These are phyloP conservation scores for Chlorella sp. DNA, from an alignment of 139 green algal species.

Conservation along the genomic window DNA sequence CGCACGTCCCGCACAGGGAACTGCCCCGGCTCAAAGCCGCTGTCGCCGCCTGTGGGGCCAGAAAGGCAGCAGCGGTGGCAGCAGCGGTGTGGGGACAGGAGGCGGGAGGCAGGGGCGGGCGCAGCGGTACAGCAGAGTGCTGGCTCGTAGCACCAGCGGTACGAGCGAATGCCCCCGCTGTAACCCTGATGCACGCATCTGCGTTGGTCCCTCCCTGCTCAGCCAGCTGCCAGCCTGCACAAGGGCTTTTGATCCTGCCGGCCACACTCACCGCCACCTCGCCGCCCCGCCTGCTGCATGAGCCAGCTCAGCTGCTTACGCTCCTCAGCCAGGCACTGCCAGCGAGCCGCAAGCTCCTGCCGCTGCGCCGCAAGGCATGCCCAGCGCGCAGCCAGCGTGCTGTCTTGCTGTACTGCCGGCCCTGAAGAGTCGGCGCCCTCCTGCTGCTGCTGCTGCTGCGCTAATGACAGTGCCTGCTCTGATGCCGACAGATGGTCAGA, in stretches of 20 bases:
- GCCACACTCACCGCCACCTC: background rate
- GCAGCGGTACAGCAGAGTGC: too few relatives aligned
- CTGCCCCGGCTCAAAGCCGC: background rate
- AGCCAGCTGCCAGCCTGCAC: too few relatives aligned
- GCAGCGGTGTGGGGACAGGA: background rate
- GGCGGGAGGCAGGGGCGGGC: too few relatives aligned
- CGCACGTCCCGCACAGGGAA: background rate
- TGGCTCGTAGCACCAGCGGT: too few relatives aligned
- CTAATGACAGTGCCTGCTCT: background rate
- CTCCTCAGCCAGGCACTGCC: conserved; percentile 3
- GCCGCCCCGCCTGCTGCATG: background rate
- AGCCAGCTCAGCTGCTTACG: background rate
- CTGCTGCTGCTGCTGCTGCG: background rate
- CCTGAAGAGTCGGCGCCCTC: background rate
- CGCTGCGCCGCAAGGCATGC: background rate
- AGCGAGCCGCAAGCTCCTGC: background rate
- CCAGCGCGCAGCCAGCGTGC: background rate
- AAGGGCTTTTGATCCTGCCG: too few relatives aligned
- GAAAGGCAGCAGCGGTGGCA: too few relatives aligned
- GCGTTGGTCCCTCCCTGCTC: too few relatives aligned
- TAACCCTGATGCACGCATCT: too few relatives aligned
- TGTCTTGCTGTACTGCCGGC: background rate
- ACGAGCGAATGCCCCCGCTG: too few relatives aligned
- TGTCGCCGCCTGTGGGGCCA: background rate
- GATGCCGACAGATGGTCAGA: too few relatives aligned